These are phyloP conservation scores for Fusarium sp. DNA, from an alignment of 2,329 filamentous ascomycete species.

Conservation along the genomic window DNA sequence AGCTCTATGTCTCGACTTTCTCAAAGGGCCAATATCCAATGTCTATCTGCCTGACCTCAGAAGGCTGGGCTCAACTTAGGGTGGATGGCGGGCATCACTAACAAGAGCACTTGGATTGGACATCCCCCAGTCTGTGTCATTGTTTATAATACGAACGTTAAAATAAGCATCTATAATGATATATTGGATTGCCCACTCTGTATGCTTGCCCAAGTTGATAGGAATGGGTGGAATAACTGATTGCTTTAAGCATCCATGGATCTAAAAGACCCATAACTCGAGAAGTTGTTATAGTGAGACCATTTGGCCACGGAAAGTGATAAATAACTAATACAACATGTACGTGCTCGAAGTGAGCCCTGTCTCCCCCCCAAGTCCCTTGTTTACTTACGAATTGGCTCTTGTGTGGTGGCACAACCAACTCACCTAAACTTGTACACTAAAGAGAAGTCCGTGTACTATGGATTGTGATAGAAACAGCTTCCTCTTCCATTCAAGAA, in stretches of 20 bases:
- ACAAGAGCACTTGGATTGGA: not conserved
- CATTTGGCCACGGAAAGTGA: not conserved
- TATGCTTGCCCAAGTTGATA: not conserved
- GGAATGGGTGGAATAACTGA: not conserved
- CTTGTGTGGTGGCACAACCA: not conserved
- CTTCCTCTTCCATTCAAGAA: not conserved
- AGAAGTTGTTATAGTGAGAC: not conserved
- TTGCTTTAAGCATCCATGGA: not conserved
- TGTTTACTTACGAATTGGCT: not conserved
- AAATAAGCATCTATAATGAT: accelerated
- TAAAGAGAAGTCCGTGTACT: not conserved
- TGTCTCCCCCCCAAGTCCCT: not conserved
- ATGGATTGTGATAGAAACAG: too few relatives aligned
- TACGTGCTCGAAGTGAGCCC: not conserved
- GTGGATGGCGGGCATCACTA: not conserved
- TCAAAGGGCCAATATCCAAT: not conserved
- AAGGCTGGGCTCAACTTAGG: not conserved
- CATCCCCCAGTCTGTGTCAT: not conserved
- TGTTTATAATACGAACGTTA: not conserved
- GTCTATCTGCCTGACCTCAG: not conserved
- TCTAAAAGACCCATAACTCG: not conserved
- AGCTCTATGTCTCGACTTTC: not conserved
- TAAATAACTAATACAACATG: not conserved
- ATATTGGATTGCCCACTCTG: too few relatives aligned
- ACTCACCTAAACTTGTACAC: not conserved